Base-by-base conservation (phyloP, 441 rosid species). In the Corymbia calophylla region DNA sequence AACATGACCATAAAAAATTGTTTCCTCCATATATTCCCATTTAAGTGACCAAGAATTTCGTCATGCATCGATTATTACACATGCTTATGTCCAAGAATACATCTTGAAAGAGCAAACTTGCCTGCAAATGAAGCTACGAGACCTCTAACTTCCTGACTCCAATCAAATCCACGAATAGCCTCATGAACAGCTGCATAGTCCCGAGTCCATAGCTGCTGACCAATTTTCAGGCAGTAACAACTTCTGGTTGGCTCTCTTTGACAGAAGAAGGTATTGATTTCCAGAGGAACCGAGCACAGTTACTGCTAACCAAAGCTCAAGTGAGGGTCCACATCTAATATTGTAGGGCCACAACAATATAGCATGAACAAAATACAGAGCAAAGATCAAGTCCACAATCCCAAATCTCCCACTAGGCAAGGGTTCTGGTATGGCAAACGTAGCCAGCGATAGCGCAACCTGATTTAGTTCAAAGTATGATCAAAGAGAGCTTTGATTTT, bases 241-340 rank as follows among this genome's bases (percentile, higher is more conserved):
- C 91, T 90, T 97, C 99, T 5, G 95, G 95, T 87, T 92, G 94
- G 94, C 91, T 95, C 92, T 96, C 99, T 91, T 95, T 97, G 87
- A 95, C 89, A 16, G 90, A 86, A 9, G 93, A 55, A 90, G 99
- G 98, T 91, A 97, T 95, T 27, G 98, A 92, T 90, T 97, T 97
- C 99, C 99, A 97, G 19, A 97, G 95, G 90, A 95, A 97, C 66
- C 99, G 94, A 1, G 99, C 96, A 58, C 97, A 95, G 77, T 96
- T 96, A 88, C 99, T 98, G 96, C 88, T 93, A 87, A 90, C 21
- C 56, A 84, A 80, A 87, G 70, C 53, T 66, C 87, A 87, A 55
- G 51, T 86, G 19, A 47, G 60, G 39, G 86, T n/a, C 25, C 27
- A 27, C 1, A 84, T 23, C 51, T 39, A 86, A 56, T 60, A 62